Percentiles rank a stretch among this genome's conserved stretches.
phyloP scores from a whole-genome alignment of 2,329 filamentous ascomycete genomes.

The Fusarium sp. region DNA sequence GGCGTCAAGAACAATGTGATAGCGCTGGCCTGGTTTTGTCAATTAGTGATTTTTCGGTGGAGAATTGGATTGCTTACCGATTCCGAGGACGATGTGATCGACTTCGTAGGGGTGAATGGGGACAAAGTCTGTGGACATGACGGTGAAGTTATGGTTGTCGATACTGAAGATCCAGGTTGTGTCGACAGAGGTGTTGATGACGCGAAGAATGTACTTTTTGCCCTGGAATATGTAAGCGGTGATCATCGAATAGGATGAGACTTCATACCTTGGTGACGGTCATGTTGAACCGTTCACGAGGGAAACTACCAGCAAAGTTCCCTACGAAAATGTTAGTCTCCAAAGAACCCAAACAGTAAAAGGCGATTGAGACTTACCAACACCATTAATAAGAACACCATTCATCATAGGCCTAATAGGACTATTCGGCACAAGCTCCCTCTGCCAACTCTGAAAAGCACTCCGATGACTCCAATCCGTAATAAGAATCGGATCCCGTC shows the following conservation, averaged over 20 bases:
- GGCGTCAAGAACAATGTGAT: constrained; percentile 39
- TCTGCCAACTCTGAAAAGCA: constrained; percentile 12
- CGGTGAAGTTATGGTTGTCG: constrained; percentile 39
- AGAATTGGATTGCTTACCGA: constrained; percentile 2
- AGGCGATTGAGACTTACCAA: constrained; percentile 2
- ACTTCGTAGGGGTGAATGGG: constrained; percentile 37
- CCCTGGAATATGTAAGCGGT: not conserved
- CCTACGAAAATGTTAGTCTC: not conserved
- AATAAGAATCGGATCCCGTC: constrained; percentile 12
- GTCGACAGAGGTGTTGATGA: constrained; percentile 43
- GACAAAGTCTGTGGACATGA: constrained; percentile 37
- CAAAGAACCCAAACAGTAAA: too few species aligned
- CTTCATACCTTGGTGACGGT: not conserved
- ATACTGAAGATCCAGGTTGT: constrained; percentile 41
- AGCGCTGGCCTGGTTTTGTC: constrained; percentile 7
- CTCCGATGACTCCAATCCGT: constrained; percentile 17
- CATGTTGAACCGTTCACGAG: constrained; percentile 17
- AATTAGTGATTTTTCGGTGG: too few species aligned
- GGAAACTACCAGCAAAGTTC: constrained; percentile 16
- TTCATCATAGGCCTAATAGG: constrained; percentile 17
- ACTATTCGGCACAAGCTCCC: constrained; percentile 7
- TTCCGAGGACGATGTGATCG: constrained; percentile 29
- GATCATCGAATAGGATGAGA: rapidly evolving
- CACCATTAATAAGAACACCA: constrained; percentile 15
- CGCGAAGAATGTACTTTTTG: constrained; percentile 29